Conservation (phyloP, 176 grass and related monocot genomes). For the Puya raimondii region DNA sequence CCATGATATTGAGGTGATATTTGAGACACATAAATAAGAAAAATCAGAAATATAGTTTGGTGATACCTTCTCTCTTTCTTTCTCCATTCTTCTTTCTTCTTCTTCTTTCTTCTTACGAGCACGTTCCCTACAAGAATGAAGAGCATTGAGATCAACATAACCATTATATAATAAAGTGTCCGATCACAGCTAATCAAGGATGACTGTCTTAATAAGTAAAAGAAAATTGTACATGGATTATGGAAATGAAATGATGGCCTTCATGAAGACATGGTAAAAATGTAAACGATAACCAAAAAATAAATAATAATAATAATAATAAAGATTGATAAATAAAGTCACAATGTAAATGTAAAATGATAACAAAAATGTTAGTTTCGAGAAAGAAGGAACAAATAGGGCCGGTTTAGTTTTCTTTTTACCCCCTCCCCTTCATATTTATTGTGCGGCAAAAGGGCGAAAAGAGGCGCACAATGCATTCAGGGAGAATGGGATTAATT, state of each 20-base stretch:
- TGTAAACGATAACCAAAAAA: neutral
- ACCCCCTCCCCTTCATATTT: too few species aligned
- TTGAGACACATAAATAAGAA: neutral
- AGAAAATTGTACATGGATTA: neutral
- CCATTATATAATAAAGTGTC: too few species aligned
- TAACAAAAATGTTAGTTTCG: too few species aligned
- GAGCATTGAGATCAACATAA: neutral
- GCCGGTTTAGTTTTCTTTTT: too few species aligned
- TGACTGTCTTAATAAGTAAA: neutral
- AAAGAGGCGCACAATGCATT: too few species aligned
- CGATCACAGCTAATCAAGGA: too few species aligned
- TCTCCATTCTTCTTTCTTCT: conserved; percentile 93
- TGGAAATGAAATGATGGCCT: neutral
- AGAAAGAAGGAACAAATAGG: too few species aligned
- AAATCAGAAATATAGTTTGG: conserved; percentile 6
- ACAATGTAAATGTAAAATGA: too few species aligned
- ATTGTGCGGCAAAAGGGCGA: too few species aligned
- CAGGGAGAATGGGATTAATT: too few species aligned
- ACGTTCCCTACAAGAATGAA: conserved; percentile 47
- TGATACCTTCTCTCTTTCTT: conserved; percentile 86
- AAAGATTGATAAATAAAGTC: too few species aligned
- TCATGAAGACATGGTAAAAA: neutral
- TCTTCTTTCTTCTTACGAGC: conserved; percentile 99
- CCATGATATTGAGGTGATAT: too few species aligned
- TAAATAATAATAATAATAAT: neutral